These are phyloP conservation scores for Calocybe gangraenosa DNA, from an alignment of 768 basidiomycete species.

Conservation along the genomic window DNA sequence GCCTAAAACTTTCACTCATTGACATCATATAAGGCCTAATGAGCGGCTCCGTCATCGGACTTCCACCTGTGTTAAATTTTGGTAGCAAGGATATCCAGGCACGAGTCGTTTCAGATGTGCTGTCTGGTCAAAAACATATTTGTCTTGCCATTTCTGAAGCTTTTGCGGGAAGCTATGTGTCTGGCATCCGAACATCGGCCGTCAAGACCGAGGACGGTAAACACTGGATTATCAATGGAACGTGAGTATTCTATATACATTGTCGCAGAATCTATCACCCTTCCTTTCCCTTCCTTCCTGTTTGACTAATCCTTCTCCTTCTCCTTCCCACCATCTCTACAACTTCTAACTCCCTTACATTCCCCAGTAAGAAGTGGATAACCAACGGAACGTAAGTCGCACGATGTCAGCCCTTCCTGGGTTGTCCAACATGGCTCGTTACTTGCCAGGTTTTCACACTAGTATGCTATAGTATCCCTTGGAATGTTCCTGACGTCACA, in stretches of 20 bases:
- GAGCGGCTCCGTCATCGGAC: constrained; percentile 75
- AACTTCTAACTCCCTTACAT: constrained; percentile 22
- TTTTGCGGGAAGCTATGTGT: constrained; percentile 81
- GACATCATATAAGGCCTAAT: constrained; percentile 37
- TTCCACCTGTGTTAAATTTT: constrained; percentile 85
- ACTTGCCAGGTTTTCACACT: constrained; percentile 33
- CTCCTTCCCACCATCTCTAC: constrained; percentile 1
- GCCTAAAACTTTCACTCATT: neutral
- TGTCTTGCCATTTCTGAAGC: constrained; percentile 88
- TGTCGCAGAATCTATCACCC: constrained; percentile 2
- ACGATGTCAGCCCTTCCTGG: neutral
- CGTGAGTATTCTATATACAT: constrained; percentile 21
- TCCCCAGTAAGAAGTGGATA: constrained; percentile 74
- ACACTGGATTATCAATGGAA: constrained; percentile 75
- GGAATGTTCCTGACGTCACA: neutral
- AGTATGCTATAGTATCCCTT: constrained; percentile 26
- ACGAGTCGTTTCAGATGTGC: constrained; percentile 58
- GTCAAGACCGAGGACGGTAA: constrained; percentile 75
- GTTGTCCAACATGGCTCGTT: constrained; percentile 1
- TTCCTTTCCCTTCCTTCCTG: constrained; percentile 8
- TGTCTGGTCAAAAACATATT: constrained; percentile 74
- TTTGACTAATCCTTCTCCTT: neutral
- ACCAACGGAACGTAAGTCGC: constrained; percentile 61
- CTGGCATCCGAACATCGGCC: constrained; percentile 70
- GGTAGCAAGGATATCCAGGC: constrained; percentile 53